These are phyloP conservation scores for Blastomyces silverae DNA, from an alignment of 2,329 filamentous ascomycete species.

Conservation along the genomic window DNA sequence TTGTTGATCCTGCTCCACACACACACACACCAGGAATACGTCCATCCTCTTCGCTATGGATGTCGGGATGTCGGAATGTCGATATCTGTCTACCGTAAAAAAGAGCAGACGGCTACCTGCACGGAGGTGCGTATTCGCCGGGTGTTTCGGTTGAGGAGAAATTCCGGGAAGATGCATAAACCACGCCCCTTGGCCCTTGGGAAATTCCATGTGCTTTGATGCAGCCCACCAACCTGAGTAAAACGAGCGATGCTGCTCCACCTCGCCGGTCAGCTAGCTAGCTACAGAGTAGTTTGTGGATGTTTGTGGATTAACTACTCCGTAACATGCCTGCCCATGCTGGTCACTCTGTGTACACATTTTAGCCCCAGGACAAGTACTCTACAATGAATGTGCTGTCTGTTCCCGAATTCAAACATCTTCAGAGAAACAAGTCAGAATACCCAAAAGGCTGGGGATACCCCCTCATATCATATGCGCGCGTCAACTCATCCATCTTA, in stretches of 20 bases:
- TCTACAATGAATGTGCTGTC: neutral
- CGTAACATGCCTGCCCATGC: neutral
- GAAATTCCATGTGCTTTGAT: neutral
- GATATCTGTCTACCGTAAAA: neutral
- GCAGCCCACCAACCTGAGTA: neutral
- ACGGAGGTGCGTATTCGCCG: neutral
- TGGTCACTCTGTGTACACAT: no score
- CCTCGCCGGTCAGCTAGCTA: neutral
- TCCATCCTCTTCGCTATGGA: no score
- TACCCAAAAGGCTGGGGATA: neutral
- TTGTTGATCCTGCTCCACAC: neutral
- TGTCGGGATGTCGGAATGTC: no score
- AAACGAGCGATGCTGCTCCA: neutral
- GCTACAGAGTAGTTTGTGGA: neutral
- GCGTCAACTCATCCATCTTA: no score
- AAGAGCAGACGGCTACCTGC: neutral
- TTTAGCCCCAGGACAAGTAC: no score
- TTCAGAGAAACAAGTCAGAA: neutral
- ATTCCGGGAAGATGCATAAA: neutral
- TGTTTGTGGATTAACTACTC: neutral
- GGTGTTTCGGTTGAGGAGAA: neutral
- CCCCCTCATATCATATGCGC: no score
- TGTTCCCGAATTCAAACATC: neutral
- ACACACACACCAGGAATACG: no score
- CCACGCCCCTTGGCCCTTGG: neutral